Conservation (phyloP, 1,284 basidiomycete genomes). For the Golubevia pallescens region DNA sequence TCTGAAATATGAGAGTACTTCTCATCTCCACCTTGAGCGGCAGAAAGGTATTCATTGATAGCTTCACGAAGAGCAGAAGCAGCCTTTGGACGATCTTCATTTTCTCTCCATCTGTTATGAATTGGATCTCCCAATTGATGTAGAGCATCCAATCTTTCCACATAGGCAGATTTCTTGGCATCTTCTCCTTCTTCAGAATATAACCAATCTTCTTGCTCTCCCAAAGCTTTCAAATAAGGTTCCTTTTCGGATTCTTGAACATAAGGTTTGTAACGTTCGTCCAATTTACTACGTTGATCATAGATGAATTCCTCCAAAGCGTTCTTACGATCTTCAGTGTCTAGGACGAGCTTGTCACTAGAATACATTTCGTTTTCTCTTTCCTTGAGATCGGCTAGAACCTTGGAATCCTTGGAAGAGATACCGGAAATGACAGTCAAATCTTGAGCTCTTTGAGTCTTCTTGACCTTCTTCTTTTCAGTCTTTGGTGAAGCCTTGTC, state of each 20-base stretch:
- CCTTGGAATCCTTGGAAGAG: constrained; percentile 35
- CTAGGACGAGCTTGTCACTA: constrained; percentile 62
- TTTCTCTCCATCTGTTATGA: constrained; percentile 45
- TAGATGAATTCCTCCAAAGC: constrained; percentile 64
- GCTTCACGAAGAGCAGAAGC: constrained; percentile 55
- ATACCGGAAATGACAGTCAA: constrained; percentile 48
- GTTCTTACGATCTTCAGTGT: constrained; percentile 64
- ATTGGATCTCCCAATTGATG: constrained; percentile 58
- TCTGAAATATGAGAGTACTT: constrained; percentile 58
- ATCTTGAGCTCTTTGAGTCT: constrained; percentile 61
- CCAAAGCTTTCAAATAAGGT: constrained; percentile 45
- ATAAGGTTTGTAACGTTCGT: constrained; percentile 52
- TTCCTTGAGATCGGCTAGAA: constrained; percentile 55
- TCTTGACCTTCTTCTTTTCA: constrained; percentile 61
- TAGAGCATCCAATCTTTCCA: constrained; percentile 44
- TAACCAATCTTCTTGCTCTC: constrained; percentile 60
- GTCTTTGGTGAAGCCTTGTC: constrained; percentile 51
- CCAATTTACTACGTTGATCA: constrained; percentile 60
- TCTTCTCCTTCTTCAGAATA: constrained; percentile 63
- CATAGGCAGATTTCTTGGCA: constrained; percentile 58
- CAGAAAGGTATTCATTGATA: constrained; percentile 55
- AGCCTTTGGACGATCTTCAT: constrained; percentile 57
- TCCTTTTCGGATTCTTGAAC: constrained; percentile 59
- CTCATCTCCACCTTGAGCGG: constrained; percentile 54
- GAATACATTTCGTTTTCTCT: constrained; percentile 55